phyloP scores from a whole-genome alignment of 371 early-diverging fungal species.

The Coemansia sp. region DNA sequence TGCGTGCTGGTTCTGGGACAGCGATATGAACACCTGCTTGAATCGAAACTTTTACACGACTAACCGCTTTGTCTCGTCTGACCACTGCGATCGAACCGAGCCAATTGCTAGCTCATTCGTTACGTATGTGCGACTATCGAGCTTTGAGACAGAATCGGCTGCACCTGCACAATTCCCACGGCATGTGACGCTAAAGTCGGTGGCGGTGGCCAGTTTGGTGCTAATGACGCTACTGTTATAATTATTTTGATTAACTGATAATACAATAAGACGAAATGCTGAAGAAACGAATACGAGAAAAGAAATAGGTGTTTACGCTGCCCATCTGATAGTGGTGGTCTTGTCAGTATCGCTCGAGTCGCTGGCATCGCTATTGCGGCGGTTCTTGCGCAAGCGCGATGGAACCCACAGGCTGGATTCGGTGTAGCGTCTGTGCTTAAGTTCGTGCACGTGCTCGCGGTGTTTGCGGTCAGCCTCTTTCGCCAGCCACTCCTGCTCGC shows the following conservation, averaged over 20 bases:
- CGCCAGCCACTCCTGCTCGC: constrained; percentile 23
- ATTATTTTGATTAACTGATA: not conserved
- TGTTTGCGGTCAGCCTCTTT: constrained; percentile 38
- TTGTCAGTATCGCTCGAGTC: constrained; percentile 7
- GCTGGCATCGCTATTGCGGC: not conserved
- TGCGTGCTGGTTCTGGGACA: constrained; percentile 45
- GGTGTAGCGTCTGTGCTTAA: constrained; percentile 22
- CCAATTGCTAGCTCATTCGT: constrained; percentile 22
- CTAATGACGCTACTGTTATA: not conserved
- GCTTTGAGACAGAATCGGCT: constrained; percentile 9
- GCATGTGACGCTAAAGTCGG: not conserved
- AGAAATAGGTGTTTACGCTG: constrained; percentile 6
- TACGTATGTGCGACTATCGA: constrained; percentile 23
- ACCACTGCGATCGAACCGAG: constrained; percentile 20
- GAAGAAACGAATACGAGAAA: not conserved
- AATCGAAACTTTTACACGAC: constrained; percentile 15
- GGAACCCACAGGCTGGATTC: constrained; percentile 35
- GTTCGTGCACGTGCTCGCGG: constrained; percentile 32
- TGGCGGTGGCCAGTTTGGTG: not conserved
- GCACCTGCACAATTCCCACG: not conserved
- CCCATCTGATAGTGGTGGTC: constrained; percentile 42
- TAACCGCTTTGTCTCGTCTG: constrained; percentile 4
- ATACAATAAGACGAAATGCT: not conserved
- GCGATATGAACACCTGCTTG: constrained; percentile 13
- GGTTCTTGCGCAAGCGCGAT: constrained; percentile 14